A percentile compares a stretch with the other conserved stretches of the same genome.
phyloP scores from a whole-genome alignment of 352 stramenopile genomes.

The Phytophthora tentaculata region DNA sequence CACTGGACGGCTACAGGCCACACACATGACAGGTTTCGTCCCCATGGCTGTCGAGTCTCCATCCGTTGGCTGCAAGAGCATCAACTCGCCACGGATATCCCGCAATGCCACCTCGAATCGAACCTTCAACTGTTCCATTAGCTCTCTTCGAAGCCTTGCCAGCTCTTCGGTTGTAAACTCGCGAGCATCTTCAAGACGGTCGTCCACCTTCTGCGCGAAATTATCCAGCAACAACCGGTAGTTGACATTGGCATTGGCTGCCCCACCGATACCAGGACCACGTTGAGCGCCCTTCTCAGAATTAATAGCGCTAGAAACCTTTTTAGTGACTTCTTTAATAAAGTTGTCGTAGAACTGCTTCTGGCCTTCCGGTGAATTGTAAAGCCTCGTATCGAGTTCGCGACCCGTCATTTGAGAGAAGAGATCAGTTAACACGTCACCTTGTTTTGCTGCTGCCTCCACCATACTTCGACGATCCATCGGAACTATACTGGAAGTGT shows the following conservation, averaged over 20 bases:
- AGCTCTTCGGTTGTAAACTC: constrained; percentile 73
- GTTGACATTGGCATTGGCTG: constrained; percentile 61
- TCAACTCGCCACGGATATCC: constrained; percentile 70
- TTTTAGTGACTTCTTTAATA: constrained; percentile 82
- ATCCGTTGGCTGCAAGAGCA: constrained; percentile 51
- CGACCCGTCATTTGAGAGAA: constrained; percentile 64
- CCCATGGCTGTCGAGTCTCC: constrained; percentile 79
- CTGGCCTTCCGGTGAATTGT: constrained; percentile 49
- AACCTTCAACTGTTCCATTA: constrained; percentile 68
- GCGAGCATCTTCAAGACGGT: constrained; percentile 65
- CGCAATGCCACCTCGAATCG: constrained; percentile 62
- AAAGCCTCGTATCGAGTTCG: constrained; percentile 57
- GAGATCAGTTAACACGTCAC: constrained; percentile 60
- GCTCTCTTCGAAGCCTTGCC: constrained; percentile 61
- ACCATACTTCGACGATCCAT: constrained; percentile 26
- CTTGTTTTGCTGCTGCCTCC: constrained; percentile 35
- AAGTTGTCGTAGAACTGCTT: constrained; percentile 76
- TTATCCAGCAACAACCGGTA: constrained; percentile 74
- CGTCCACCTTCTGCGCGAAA: constrained; percentile 77
- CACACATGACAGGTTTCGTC: constrained; percentile 84
- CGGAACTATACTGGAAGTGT: constrained; percentile 27
- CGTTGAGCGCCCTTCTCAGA: constrained; percentile 42
- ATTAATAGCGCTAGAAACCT: constrained; percentile 66
- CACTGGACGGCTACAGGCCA: constrained; percentile 80
- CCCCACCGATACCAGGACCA: constrained; percentile 37